Evolutionary conservation across 306 rosid species (phyloP).

Genomic region (Cucurbita maxima): DNA sequence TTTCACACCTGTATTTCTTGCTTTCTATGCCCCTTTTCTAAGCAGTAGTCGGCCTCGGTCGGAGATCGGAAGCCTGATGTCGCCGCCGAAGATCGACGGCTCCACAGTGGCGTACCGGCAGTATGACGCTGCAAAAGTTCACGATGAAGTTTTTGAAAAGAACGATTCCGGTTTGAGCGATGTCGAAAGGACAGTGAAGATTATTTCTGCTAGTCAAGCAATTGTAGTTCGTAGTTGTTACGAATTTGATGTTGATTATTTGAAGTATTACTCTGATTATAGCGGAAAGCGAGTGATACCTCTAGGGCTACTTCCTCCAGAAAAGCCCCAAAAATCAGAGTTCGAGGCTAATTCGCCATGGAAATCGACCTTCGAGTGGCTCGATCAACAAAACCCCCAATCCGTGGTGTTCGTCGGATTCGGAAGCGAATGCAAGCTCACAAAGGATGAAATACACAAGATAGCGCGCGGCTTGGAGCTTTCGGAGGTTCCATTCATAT

Average conservation of each 20-base stretch:
- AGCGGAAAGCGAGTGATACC: conserved; percentile 19
- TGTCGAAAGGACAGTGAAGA: not conserved
- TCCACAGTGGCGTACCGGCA: not conserved
- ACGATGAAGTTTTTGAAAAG: not conserved
- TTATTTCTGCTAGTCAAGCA: not conserved
- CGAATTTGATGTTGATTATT: not conserved
- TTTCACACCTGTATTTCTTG: not conserved
- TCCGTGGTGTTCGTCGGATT: conserved; percentile 31
- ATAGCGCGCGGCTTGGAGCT: conserved; percentile 33
- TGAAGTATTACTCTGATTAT: conserved; percentile 10
- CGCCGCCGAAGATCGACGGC: not conserved
- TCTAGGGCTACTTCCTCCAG: conserved; percentile 23
- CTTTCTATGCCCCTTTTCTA: not conserved
- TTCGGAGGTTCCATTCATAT: conserved; percentile 24
- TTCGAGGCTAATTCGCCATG: not conserved
- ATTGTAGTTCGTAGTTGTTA: not conserved
- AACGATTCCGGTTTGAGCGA: not conserved
- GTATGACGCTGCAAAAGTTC: not conserved
- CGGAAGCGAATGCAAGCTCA: conserved; percentile 29
- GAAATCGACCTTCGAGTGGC: conserved; percentile 23
- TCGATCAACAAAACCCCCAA: conserved; percentile 16
- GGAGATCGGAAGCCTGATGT: not conserved
- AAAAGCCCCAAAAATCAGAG: conserved; percentile 1
- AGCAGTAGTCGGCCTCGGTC: not conserved
- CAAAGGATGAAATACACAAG: conserved; percentile 21